Base-by-base conservation (phyloP, 2,329 filamentous ascomycete genomes). In the Epichloe typhina region DNA sequence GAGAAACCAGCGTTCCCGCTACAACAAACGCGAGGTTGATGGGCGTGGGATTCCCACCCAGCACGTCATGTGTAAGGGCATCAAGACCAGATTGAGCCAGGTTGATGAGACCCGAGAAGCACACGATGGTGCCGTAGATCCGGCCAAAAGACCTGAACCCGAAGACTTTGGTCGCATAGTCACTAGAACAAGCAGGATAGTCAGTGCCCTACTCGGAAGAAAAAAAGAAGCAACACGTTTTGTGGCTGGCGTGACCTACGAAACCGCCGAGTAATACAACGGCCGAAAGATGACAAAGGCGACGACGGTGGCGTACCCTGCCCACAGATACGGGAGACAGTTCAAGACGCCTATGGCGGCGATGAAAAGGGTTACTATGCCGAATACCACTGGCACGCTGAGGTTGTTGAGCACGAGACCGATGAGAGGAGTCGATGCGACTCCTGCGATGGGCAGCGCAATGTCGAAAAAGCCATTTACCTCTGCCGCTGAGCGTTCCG, bases 141-240 rank as follows among this genome's bases (percentile, higher is more conserved):
- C 86, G 86, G 11, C 85, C 85, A 54, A 89, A 89, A 0, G 84
- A 88, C n/a, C 79, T 75, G 61, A 88, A 88, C 3, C 85, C 86
- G 57, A 89, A 89, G 2, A 88, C 83, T 62, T 88, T 88, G n/a
- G 84, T 84, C 0, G 81, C 75, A 61, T 88, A 89, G 65, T 88
- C 85, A 4, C 71, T 72, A 44, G 21, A 31, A 31, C 37, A 50
- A 15, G 35, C 49, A 12, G 38, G 44, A 46, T 55, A 52, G 58
- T 54, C 35, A 41, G 13, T 7, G 31, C 31, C 9, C 31, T 31
- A 31, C 15, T 38, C 15, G 36, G 5, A 13, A 38, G 36, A n/a
- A 19, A n/a, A 19, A n/a, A 8, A 38, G 5, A 3, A 7, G 9
- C 19, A 19, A 19, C 40, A 13, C 17, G 3, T 38, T n/a, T 3